Evolutionary conservation across 169 alveolate species (phyloP).

Genomic region (Besnoitia besnoiti): DNA sequence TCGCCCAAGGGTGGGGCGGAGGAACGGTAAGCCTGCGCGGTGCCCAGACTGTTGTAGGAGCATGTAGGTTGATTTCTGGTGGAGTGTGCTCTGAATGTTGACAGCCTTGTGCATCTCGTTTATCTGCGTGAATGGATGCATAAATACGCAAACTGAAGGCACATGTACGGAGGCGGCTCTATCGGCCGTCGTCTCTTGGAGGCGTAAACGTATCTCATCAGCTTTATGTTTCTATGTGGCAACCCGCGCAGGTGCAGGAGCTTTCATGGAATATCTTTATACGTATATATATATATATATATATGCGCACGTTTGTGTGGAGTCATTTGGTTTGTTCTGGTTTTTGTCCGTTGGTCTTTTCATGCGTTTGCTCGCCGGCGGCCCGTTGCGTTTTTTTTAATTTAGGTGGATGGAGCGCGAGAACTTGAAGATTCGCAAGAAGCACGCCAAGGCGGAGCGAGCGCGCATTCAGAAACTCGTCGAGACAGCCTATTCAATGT

Average conservation of each 20-base stretch:
- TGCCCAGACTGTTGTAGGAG: no score
- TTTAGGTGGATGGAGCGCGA: slow-evolving; percentile 87
- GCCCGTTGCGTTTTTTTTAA: neutral
- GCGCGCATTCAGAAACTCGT: slow-evolving; percentile 84
- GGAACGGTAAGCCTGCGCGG: slow-evolving; percentile 6
- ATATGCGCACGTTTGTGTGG: neutral
- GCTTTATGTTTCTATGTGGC: neutral
- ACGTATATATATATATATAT: neutral
- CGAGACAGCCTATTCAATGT: slow-evolving; percentile 78
- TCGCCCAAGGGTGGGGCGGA: no score
- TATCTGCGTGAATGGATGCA: no score
- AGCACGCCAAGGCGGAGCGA: slow-evolving; percentile 81
- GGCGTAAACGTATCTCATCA: neutral
- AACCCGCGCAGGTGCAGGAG: neutral
- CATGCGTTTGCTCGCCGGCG: neutral
- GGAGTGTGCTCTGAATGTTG: no score
- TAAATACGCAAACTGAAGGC: no score
- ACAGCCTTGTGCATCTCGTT: no score
- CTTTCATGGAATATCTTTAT: neutral
- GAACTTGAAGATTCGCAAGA: slow-evolving; percentile 82
- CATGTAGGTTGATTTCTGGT: no score
- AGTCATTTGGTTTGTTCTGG: neutral
- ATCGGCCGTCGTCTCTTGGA: neutral
- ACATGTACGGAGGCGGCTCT: neutral
- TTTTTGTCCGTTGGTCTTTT: neutral